These are phyloP conservation scores for Agarophyton chilense DNA, from an alignment of 23 red algal genomes.

Conservation along the genomic window DNA sequence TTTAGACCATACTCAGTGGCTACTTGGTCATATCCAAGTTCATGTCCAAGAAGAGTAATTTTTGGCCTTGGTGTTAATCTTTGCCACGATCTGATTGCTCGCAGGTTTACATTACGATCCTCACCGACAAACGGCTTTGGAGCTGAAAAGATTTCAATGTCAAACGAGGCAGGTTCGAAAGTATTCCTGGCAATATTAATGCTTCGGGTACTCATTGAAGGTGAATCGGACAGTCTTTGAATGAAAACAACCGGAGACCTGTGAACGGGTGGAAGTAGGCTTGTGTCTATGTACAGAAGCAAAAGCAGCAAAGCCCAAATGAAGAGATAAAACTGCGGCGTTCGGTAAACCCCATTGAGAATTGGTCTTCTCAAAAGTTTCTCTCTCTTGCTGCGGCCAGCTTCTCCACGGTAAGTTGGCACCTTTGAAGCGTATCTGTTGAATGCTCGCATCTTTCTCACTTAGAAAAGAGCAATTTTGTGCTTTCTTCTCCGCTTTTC, in stretches of 20 bases:
- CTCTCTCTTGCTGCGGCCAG: neutral
- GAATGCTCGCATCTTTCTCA: neutral
- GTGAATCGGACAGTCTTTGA: neutral
- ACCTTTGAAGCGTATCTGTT: neutral
- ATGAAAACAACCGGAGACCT: neutral
- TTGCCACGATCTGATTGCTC: constrained; percentile 91
- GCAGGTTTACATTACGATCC: constrained; percentile 67
- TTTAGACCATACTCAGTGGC: constrained; percentile 65
- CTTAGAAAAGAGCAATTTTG: neutral
- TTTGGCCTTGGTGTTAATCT: constrained; percentile 72
- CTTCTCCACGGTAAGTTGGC: neutral
- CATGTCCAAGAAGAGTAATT: constrained; percentile 78
- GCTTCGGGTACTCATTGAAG: neutral
- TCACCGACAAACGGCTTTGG: constrained; percentile 92
- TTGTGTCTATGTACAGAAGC: neutral
- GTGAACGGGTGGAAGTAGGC: neutral
- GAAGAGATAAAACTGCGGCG: neutral
- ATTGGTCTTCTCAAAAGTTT: neutral
- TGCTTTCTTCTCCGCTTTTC: too few relatives aligned
- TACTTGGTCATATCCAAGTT: constrained; percentile 78
- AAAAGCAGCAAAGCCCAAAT: neutral
- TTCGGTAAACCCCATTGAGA: neutral
- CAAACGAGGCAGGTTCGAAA: neutral
- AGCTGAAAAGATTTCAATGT: constrained; percentile 86
- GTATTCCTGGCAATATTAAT: neutral